A percentile compares a stretch with the other conserved stretches of the same genome.
phyloP scores from a whole-genome alignment of 352 stramenopile genomes.

The Globisporangium splendens region DNA sequence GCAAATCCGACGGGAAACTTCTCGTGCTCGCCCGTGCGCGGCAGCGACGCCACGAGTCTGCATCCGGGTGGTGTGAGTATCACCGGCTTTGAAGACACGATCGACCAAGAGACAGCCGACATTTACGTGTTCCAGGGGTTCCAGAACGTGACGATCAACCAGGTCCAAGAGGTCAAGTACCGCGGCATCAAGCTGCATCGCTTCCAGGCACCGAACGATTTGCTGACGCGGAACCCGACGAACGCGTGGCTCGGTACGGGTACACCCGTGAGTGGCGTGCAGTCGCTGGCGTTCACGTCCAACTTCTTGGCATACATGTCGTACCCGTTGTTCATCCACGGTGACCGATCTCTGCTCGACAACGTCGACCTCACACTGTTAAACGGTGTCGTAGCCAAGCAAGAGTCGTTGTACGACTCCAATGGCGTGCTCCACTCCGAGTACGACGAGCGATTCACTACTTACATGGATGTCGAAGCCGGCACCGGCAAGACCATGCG shows the following conservation, averaged over 20 bases:
- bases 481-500: constrained; percentile 59
- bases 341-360: constrained; percentile 38
- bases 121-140: constrained; percentile 13
- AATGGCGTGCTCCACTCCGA: constrained; percentile 33
- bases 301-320: constrained; percentile 66
- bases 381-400: constrained; percentile 37
- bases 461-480: constrained; percentile 53
- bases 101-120: neutral
- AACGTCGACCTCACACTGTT: constrained; percentile 48
- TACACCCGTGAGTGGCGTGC: constrained; percentile 49
- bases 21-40: constrained; percentile 13
- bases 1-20: constrained; percentile 14
- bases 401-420: constrained; percentile 34
- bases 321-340: constrained; percentile 52
- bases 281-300: constrained; percentile 53
- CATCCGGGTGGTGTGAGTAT: constrained; percentile 11
- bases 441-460: constrained; percentile 40
- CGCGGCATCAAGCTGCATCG: constrained; percentile 15
- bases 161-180: constrained; percentile 1
- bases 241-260: constrained; percentile 39
- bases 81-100: constrained; percentile 8
- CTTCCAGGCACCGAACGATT: constrained; percentile 8
- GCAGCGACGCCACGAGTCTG: constrained; percentile 10
- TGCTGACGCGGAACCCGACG: constrained; percentile 21
- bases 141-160: constrained; percentile 18